A percentile compares a stretch with the other conserved stretches of the same genome.
Evolutionary conservation across 2,329 filamentous ascomycete genomes (phyloP).

Genomic region (Colletotrichum euphorbiae): DNA sequence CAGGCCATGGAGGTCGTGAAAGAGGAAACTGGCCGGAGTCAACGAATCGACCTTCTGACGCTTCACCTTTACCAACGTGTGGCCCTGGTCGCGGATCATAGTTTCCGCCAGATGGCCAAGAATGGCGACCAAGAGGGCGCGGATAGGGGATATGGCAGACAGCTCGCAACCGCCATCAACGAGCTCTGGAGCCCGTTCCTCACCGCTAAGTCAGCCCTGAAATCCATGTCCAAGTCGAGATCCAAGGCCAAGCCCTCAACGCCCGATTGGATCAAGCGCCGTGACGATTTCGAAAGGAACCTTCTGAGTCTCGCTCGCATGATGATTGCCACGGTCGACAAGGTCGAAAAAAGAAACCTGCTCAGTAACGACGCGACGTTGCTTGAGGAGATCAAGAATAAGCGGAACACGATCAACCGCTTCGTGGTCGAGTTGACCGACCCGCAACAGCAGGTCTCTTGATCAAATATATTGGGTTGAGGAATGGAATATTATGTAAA

Average conservation of each 20-base stretch:
- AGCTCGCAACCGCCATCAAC: slow-evolving; percentile 63
- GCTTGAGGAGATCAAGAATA: slow-evolving; percentile 47
- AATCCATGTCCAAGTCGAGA: slow-evolving; percentile 39
- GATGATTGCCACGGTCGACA: slow-evolving; percentile 60
- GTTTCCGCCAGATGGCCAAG: slow-evolving; percentile 50
- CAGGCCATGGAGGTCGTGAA: slow-evolving; percentile 20
- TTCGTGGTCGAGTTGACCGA: slow-evolving; percentile 43
- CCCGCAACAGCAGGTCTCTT: slow-evolving; percentile 23
- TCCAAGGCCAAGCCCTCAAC: slow-evolving; percentile 10
- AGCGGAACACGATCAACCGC: slow-evolving; percentile 47
- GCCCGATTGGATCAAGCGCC: slow-evolving; percentile 32
- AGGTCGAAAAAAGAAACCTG: slow-evolving; percentile 56
- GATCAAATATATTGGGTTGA: not conserved
- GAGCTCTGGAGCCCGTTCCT: slow-evolving; percentile 63
- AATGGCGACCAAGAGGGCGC: slow-evolving; percentile 49
- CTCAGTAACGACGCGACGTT: slow-evolving; percentile 48
- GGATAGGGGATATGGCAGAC: slow-evolving; percentile 59
- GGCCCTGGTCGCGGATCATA: slow-evolving; percentile 60
- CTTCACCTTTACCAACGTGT: slow-evolving; percentile 68
- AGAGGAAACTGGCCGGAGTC: slow-evolving; percentile 13
- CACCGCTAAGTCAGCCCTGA: slow-evolving; percentile 51
- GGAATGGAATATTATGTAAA: not conserved
- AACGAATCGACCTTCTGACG: slow-evolving; percentile 58
- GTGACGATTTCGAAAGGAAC: slow-evolving; percentile 53
- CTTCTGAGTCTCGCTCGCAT: slow-evolving; percentile 57